Base-by-base conservation (phyloP, 2,329 filamentous ascomycete genomes). In the Anthostomella pinea region DNA sequence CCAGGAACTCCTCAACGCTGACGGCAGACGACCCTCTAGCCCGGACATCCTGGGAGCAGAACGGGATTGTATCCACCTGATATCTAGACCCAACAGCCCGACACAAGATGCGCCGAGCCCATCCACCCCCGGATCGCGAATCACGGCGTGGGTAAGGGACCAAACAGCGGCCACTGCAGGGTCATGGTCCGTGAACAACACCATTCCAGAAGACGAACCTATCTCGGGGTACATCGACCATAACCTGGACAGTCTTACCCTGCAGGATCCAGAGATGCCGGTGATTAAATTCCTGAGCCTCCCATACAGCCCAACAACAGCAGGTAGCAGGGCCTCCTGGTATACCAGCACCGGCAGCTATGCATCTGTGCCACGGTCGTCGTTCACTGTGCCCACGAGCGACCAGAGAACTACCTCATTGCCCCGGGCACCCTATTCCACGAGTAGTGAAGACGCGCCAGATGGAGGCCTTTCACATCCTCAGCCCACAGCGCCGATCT, bases 71-170 rank as follows among this genome's bases (percentile, higher is more conserved):
- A 44, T 51, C 20, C 47, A 44, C 14, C 42, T 51, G n/a, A 36
- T 51, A 24, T 34, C 48, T 17, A 17, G 17, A n/a, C 19, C 28
- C 8, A 33, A 22, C 30, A 22, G 11, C n/a, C 30, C 30, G 14
- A 33, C 30, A 13, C 38, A 38, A 10, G 13, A 38, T n/a, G 35
- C 24, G 16, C 32, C 17, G 17, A 19, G 25, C 9, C 21, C 28
- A 3, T 24, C 36, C 9, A 30, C 45, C 9, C 16, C 42, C 8
- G 46, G 37, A 11, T 41, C 46, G 14, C 45, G 50, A 9, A 53
- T 38, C 24, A 44, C 44, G 8, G 50, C 46, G 3, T 53, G 50
- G 50, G 46, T 53, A 7, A 50, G 41, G 25, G 50, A 53, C 13
- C 50, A 53, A 35, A 48, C 41, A 9, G 34, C 43, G 9, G 40